Conservation (phyloP, 495 filamentous ascomycete genomes). For the Penicillium desertorum region DNA sequence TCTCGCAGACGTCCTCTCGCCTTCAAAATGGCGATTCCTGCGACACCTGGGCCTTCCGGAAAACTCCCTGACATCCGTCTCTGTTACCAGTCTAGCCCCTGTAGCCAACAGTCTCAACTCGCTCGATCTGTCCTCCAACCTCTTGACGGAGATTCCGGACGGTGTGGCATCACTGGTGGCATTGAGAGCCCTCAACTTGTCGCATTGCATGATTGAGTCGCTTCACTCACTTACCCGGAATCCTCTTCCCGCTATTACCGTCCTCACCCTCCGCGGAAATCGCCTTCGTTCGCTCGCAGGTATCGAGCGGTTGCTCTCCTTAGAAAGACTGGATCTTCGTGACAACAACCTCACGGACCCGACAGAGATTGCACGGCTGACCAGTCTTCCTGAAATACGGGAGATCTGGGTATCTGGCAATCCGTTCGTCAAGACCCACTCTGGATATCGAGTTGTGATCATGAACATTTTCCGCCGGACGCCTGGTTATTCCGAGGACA, state of each 20-base stretch:
- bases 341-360: conserved; percentile 92
- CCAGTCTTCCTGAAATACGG: conserved; percentile 82
- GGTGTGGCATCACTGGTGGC: conserved; percentile 77
- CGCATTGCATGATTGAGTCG: conserved; percentile 96
- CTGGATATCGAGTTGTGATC: conserved; percentile 80
- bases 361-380: conserved; percentile 84
- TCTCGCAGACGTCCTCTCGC: conserved; percentile 61
- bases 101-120: conserved; percentile 85
- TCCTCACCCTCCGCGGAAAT: conserved; percentile 88
- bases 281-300: conserved; percentile 85
- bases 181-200: conserved; percentile 85
- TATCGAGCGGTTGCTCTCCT: conserved; percentile 80
- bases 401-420: conserved; percentile 91
- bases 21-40: conserved; percentile 92
- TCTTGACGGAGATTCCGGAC: conserved; percentile 89
- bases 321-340: conserved; percentile 87
- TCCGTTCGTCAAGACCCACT: conserved; percentile 85
- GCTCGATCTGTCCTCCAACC: conserved; percentile 86
- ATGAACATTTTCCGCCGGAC: conserved; percentile 96
- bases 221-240: conserved; percentile 82
- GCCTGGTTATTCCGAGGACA: conserved; percentile 86
- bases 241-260: conserved; percentile 89
- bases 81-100: conserved; percentile 69
- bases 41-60: conserved; percentile 89
- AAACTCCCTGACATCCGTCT: conserved; percentile 79